phyloP scores from a whole-genome alignment of 768 basidiomycete genomes.

The Guyanaporus albipodus region DNA sequence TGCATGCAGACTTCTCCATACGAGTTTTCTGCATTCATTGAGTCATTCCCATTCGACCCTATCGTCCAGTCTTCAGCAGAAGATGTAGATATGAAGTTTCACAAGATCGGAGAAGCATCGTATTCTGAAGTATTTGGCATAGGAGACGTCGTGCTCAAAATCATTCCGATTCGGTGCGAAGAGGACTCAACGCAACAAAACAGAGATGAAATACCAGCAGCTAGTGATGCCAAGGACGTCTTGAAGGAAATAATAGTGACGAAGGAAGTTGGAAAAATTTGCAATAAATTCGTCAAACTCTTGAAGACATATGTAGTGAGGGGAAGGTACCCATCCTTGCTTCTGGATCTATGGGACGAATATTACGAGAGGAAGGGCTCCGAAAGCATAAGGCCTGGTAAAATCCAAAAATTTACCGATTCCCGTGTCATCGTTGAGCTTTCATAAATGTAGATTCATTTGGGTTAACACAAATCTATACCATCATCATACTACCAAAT shows the following conservation, averaged over 20 bases:
- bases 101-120: slow-evolving; percentile 93
- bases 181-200: slow-evolving; percentile 24
- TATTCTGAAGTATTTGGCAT: slow-evolving; percentile 96
- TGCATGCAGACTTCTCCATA: slow-evolving; percentile 66
- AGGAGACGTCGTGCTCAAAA: slow-evolving; percentile 84
- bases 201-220: slow-evolving; percentile 55
- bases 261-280: slow-evolving; percentile 70
- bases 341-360: slow-evolving; percentile 85
- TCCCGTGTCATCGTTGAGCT: slow-evolving; percentile 5
- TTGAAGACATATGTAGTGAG: slow-evolving; percentile 82
- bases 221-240: slow-evolving; percentile 70
- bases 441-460: slow-evolving; percentile 57
- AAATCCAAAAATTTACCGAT: slow-evolving; percentile 13
- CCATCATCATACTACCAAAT: slow-evolving; percentile 85
- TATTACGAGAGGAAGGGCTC: slow-evolving; percentile 74
- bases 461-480: slow-evolving; percentile 73
- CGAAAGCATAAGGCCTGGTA: slow-evolving; percentile 83
- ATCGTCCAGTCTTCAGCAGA: slow-evolving; percentile 42
- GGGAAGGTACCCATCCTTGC: slow-evolving; percentile 75
- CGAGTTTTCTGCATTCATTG: slow-evolving; percentile 81
- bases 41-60: slow-evolving; percentile 72
- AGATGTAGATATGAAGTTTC: slow-evolving; percentile 43
- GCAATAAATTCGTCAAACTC: slow-evolving; percentile 75
- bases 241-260: slow-evolving; percentile 80
- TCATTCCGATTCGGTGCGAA: slow-evolving; percentile 72